Base-by-base conservation (phyloP, 1,139 yeast genomes). In the Blastobotrys serpentis region DNA sequence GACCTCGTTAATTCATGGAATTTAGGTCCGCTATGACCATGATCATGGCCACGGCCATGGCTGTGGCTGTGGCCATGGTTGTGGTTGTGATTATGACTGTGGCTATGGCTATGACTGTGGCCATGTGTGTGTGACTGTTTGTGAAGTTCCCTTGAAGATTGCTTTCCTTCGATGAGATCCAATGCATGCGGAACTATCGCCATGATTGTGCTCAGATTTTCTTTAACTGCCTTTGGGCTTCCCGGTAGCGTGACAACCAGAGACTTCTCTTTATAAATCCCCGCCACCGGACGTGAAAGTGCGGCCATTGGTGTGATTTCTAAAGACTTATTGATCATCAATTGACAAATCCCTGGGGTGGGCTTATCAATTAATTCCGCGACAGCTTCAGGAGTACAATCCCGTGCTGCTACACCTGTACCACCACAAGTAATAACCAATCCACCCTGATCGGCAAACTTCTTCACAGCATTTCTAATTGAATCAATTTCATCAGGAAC, bases 321-420 rank as follows among this genome's bases (percentile, higher is more conserved):
- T 21, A 74, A 61, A 1, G 77, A 71, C 29, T 60, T 62, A 0
- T 62, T 49, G 3, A 75, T 57, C 78, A 77, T 75, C 6, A 69
- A 71, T 41, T 73, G 76, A 3, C 72, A 74, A 4, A 76, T 58
- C 0, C 80, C 79, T 1, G 77, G 74, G 0, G 79, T 78, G 34
- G 69, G 65, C 44, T 62, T 66, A 16, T 72, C 69, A 1, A 76
- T 43, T 29, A 76, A 43, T 3, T 73, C 69, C 46, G 52, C 60
- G 3, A 76, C 60, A 1, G 78, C 78, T 51, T 76, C 81, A 0
- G 80, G 80, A 1, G 81, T 76, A 10, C 66, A 60, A 56, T 76
- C 81, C 6, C 66, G 56, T 2, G 55, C 55, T 4, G 73, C 61
- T 56, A 76, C 74, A 2, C 81, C 81, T 0, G 81, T 76, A 0